A percentile compares a stretch with the other conserved stretches of the same genome.
phyloP scores from a whole-genome alignment of 2,329 filamentous ascomycete genomes.

The Ceratocystis huliohia region DNA sequence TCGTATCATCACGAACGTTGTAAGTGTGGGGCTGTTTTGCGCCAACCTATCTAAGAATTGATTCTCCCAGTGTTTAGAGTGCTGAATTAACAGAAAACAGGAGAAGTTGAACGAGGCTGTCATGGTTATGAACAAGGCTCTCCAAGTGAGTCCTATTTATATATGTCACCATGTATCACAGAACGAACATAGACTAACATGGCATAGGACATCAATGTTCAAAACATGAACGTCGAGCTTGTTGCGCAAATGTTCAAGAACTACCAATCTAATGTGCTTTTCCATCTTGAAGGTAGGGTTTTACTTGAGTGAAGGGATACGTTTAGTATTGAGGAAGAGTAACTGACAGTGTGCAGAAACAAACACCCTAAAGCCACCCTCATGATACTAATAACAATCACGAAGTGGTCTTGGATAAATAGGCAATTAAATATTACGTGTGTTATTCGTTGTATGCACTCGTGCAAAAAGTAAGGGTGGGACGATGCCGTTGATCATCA shows the following conservation, averaged over 20 bases:
- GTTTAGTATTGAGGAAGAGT: slow-evolving; percentile 15
- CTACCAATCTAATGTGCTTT: slow-evolving; percentile 94
- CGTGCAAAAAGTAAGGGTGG: background rate
- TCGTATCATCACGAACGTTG: slow-evolving; percentile 94
- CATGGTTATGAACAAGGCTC: slow-evolving; percentile 79
- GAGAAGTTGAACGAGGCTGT: slow-evolving; percentile 96
- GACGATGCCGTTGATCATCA: too few species aligned
- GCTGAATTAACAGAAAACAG: slow-evolving; percentile 35
- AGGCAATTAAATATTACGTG: background rate
- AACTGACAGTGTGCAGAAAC: slow-evolving; percentile 45
- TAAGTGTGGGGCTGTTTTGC: slow-evolving; percentile 36
- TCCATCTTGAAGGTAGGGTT: slow-evolving; percentile 78
- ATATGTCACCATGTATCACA: background rate
- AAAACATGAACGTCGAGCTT: slow-evolving; percentile 97
- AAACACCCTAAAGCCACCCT: slow-evolving; percentile 68
- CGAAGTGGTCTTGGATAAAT: background rate
- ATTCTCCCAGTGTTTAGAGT: background rate
- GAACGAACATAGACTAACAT: background rate
- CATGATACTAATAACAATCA: slow-evolving; percentile 31
- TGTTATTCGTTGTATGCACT: background rate
- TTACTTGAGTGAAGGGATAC: background rate
- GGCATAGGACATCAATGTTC: slow-evolving; percentile 80
- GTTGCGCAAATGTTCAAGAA: slow-evolving; percentile 99
- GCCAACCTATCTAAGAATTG: too few species aligned
- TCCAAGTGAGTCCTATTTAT: slow-evolving; percentile 48